Conservation (phyloP, 1,284 basidiomycete genomes). For the Moesziomyces parantarcticus region DNA sequence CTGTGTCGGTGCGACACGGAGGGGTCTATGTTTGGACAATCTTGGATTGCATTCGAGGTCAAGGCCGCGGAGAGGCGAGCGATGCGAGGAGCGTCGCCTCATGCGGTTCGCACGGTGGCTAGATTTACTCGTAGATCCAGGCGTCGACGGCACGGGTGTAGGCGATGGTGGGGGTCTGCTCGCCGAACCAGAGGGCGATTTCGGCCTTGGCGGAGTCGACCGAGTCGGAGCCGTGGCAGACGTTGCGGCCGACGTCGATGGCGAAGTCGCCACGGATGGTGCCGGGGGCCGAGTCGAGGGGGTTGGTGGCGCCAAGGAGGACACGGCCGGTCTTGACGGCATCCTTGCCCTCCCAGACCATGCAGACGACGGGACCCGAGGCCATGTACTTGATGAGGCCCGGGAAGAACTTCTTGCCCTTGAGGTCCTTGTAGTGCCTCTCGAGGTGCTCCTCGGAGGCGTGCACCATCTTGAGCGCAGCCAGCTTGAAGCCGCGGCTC, state of each 20-base stretch:
- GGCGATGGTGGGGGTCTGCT: constrained; percentile 62
- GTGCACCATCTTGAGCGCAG: constrained; percentile 65
- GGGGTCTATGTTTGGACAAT: too few species aligned
- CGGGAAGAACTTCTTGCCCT: constrained; percentile 68
- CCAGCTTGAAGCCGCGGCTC: constrained; percentile 65
- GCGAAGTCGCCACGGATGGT: constrained; percentile 69
- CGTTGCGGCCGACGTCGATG: constrained; percentile 80
- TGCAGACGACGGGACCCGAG: constrained; percentile 92
- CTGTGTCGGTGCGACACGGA: too few species aligned
- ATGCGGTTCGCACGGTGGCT: too few species aligned
- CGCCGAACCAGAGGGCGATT: constrained; percentile 67
- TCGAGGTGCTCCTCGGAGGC: constrained; percentile 66
- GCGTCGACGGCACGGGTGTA: constrained; percentile 63
- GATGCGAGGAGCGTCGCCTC: too few species aligned
- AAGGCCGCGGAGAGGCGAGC: too few species aligned
- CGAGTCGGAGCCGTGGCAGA: constrained; percentile 81
- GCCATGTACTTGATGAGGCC: constrained; percentile 73
- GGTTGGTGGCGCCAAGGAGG: constrained; percentile 98
- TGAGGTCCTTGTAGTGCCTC: constrained; percentile 68
- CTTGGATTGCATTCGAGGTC: too few species aligned
- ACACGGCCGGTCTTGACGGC: constrained; percentile 75
- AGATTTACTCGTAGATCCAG: constrained; percentile 68
- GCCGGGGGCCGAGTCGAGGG: constrained; percentile 81
- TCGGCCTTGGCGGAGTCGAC: constrained; percentile 67
- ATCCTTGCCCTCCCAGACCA: constrained; percentile 94